Evolutionary conservation across 169 alveolate species (phyloP).

Genomic region (Eimeria maxima): DNA sequence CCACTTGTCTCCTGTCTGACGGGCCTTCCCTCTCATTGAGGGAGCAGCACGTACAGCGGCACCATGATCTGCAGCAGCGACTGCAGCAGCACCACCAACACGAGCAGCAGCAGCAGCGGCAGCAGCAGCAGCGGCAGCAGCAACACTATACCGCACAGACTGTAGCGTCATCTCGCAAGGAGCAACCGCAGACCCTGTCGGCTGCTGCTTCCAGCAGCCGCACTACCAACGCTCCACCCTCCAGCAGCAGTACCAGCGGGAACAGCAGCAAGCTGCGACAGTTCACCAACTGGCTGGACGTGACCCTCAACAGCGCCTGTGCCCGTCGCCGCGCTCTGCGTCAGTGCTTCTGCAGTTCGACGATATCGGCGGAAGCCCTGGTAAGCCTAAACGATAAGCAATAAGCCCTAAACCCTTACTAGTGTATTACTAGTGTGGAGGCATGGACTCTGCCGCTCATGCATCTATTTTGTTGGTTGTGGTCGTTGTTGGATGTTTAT

Average conservation of each 20-base stretch:
- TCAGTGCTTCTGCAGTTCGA: not conserved
- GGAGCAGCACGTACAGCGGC: too few species aligned
- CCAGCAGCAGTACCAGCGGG: not conserved
- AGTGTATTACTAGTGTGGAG: too few species aligned
- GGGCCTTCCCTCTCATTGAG: not conserved
- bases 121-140: not conserved
- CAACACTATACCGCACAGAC: not conserved
- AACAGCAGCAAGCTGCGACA: not conserved
- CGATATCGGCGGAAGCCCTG: not conserved
- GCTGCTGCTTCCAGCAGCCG: not conserved
- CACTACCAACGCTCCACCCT: not conserved
- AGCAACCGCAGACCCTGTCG: not conserved
- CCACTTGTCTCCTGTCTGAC: not conserved
- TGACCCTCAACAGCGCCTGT: not conserved
- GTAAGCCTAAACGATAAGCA: not conserved
- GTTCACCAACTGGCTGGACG: not conserved
- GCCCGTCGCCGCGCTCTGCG: not conserved
- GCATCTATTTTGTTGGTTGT: too few species aligned
- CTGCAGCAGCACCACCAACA: too few species aligned
- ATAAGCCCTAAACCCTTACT: too few species aligned
- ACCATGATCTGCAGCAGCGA: too few species aligned
- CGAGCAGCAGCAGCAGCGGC: not conserved
- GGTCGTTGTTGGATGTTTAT: too few species aligned
- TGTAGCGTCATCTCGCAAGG: not conserved
- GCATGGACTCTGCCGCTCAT: too few species aligned